Evolutionary conservation across 495 filamentous ascomycete species (phyloP).

Genomic region (Tuber calosporum): DNA sequence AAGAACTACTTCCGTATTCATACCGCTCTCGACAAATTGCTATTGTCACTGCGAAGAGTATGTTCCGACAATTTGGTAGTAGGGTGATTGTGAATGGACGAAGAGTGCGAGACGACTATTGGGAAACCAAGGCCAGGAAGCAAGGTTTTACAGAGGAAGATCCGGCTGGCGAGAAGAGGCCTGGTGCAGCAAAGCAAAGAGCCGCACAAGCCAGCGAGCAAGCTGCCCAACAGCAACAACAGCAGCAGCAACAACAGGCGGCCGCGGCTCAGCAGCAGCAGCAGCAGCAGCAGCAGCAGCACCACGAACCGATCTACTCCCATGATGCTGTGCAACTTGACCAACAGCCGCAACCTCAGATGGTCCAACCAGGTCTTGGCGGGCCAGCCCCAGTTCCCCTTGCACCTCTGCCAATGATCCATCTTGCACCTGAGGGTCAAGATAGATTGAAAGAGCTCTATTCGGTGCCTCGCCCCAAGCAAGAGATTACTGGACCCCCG

Average conservation of each 20-base stretch:
- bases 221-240: conserved; percentile 44
- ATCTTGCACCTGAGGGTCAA: conserved; percentile 56
- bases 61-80: conserved; percentile 99
- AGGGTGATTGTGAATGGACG: conserved; percentile 82
- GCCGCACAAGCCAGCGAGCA: conserved; percentile 64
- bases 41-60: conserved; percentile 95
- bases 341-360: conserved; percentile 53
- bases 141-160: conserved; percentile 98
- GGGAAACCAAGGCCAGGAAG: conserved; percentile 93
- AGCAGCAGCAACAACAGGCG: conserved; percentile 38
- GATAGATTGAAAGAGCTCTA: conserved; percentile 75
- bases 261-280: conserved; percentile 47
- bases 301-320: conserved; percentile 56
- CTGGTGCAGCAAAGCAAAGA: conserved; percentile 79
- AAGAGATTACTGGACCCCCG: conserved; percentile 79
- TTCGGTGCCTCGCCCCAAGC: conserved; percentile 73
- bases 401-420: conserved; percentile 75
- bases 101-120: conserved; percentile 94
- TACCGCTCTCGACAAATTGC: conserved; percentile 97
- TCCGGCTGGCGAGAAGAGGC: conserved; percentile 90
- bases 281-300: conserved; percentile 44
- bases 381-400: conserved; percentile 56
- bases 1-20: conserved; percentile 94
- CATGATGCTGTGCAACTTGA: conserved; percentile 53
- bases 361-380: conserved; percentile 63